Base-by-base conservation (phyloP, 441 rosid genomes). In the Lepidium campestre region DNA sequence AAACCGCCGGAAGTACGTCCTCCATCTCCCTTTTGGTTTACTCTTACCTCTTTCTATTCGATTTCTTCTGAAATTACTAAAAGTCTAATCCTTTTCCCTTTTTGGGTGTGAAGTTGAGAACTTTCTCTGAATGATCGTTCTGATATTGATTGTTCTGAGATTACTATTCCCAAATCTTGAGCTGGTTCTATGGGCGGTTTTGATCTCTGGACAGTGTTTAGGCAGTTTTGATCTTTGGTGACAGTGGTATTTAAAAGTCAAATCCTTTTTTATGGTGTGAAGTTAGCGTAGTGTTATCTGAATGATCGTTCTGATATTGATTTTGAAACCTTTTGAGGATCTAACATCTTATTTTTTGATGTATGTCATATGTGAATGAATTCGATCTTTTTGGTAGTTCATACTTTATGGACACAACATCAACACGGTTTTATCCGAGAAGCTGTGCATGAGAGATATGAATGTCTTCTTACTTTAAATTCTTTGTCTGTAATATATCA, bases 1-100 rank as follows among this genome's bases (percentile, higher is more conserved):
- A 91, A 49, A 83, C 88, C 44, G 83, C 89, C 64, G 99, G 93
- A 67, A 82, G 97, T 94, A 78, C 66, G 89, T 27, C 46, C 7
- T 47, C 23, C 19, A 0, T 35, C 52, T 63, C 10, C 20, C 41
- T 44, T 48, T 44, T 48, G 13, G 10, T 3, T 3, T 19, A 15
- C 36, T 5, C 5, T 37, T 14, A 2, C 14, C 12, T 18, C 17
- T 2, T n/a, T 23, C 2, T 4, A 2, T n/a, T 36, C 18, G 35
- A 60, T 59, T 42, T 52, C 10, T 13, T 39, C 48, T 46, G 15
- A 10, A 0, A 54, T 31, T 18, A 8, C 47, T n/a, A 8, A 45
- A 42, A 66, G 20, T 29, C 56, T 14, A 18, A 22, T 35, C 42
- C 29, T 35, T 34, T 29, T 50, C n/a, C n/a, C n/a, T n/a, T 0